Base-by-base conservation (phyloP, 768 basidiomycete species). In the Boletus fagicola region DNA sequence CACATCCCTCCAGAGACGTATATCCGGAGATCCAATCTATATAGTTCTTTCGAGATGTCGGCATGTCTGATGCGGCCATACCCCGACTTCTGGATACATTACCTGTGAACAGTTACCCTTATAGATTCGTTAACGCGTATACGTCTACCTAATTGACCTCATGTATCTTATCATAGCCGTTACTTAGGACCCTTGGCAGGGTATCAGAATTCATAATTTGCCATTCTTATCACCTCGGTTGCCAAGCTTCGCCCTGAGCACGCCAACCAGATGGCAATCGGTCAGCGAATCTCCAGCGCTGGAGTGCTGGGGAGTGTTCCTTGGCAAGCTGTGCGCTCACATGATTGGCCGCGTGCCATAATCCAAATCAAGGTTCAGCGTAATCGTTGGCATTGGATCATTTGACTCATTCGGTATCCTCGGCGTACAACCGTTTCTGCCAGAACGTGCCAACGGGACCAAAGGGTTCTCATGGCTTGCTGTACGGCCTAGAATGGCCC, bases 311-410 rank as follows among this genome's bases (percentile, higher is more conserved):
- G n/a, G n/a, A n/a, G 56, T 11, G 61, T 45, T 16, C 56, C 54
- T 66, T 67, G 65, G 57, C 58, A 62, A 65, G 65, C 65, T 64
- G 65, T 67, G 54, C n/a, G 22, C 9, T 24, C 20, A 24, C 24
- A 36, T 12, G 45, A 46, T 49, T 24, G 9, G 31, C 53, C 13
- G 30, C 42, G 28, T 47, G 55, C 38, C 53, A 47, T 11, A 18
- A 0, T 4, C 13, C 16, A 18, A 6, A 38, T 38, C 36, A 16
- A 16, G 36, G 4, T 12, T 42, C 11, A 22, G 13, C 49, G 13
- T 53, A 44, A 2, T 28, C 33, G 8, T 11, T 40, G 1, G 13
- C 33, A 35, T 11, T 15, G 8, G 18, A 33, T 42, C 40, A 11
- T 15, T 35, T 35, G 18, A 8, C n/a, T n/a, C n/a, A n/a, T 38